Base-by-base conservation (phyloP, 2,329 filamentous ascomycete genomes). In the Golovinomyces cichoracearum region DNA sequence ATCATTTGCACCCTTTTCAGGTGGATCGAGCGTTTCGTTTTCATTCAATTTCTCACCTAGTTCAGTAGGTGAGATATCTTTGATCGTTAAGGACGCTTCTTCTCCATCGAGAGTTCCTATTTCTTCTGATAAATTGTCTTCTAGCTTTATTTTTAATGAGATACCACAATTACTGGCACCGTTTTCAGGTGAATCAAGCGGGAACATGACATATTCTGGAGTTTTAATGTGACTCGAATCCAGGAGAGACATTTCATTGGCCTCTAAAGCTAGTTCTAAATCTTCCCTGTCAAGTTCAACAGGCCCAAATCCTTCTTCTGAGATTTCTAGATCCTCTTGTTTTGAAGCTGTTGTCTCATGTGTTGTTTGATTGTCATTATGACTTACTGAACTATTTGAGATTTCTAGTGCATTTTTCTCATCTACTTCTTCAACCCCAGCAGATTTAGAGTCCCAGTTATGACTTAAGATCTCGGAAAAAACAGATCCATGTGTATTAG, bases 21-120 rank as follows among this genome's bases (percentile, higher is more conserved):
- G 29, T n/a, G n/a, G n/a, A n/a, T n/a, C n/a, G n/a, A n/a, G n/a
- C n/a, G n/a, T n/a, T n/a, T n/a, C n/a, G n/a, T 81, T 77, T 54
- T 81, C 75, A 2, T 70, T 75, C 56, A 79, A 79, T 53, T 77
- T 72, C 53, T 80, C 71, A 55, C 74, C 78, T 1, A 71, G 70
- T 51, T 78, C 73, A 0, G 76, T 79, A 2, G 69, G 59, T 0
- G 66, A 63, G 38, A 72, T 68, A 15, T 73, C 68, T 17, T 57
- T 54, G 1, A 22, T 9, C 37, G 22, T 45, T 23, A 15, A 23
- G 21, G 47, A 22, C 5, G 35, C 21, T 26, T 51, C 45, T 23
- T 35, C 10, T 17, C 42, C 45, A 13, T 12, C 10, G 7, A 33
- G 3, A 33, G 10, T 3, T 33, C 29, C 7, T n/a, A n/a, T n/a